phyloP scores from a whole-genome alignment of 2,329 filamentous ascomycete genomes.

The Neofusicoccum kwambonambiense region DNA sequence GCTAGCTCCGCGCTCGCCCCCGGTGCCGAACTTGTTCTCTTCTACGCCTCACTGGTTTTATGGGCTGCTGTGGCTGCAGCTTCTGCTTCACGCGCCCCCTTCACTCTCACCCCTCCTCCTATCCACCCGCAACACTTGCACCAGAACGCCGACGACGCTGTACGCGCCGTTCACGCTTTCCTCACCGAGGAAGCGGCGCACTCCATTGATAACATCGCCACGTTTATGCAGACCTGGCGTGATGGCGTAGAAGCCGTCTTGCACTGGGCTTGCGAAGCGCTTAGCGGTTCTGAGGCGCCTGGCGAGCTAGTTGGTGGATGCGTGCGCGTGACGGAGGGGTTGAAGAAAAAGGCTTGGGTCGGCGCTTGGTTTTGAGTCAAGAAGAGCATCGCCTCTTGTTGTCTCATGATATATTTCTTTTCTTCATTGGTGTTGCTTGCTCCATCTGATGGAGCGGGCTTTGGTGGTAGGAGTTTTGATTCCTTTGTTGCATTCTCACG shows the following conservation, averaged over 20 bases:
- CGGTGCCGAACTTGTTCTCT: slow-evolving; percentile 36
- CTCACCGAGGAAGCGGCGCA: background rate
- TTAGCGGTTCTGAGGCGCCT: background rate
- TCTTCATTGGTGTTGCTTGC: background rate
- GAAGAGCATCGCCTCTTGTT: background rate
- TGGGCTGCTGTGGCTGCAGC: slow-evolving; percentile 26
- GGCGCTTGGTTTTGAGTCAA: slow-evolving; percentile 10
- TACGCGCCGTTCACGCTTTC: background rate
- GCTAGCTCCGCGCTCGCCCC: slow-evolving; percentile 27
- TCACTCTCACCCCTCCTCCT: background rate
- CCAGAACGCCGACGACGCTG: background rate
- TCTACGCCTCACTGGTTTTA: slow-evolving; percentile 34
- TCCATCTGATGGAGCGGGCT: background rate
- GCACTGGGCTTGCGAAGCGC: slow-evolving; percentile 1
- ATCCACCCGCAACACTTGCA: background rate
- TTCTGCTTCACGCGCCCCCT: background rate
- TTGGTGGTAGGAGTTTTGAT: slow-evolving; percentile 4
- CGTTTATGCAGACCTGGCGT: slow-evolving; percentile 1
- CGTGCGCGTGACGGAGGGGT: slow-evolving; percentile 3
- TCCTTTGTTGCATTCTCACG: background rate
- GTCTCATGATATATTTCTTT: background rate
- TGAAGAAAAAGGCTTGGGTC: background rate
- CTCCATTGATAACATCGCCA: background rate
- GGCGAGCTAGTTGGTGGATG: slow-evolving; percentile 8
- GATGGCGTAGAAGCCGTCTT: background rate